A percentile compares a stretch with the other conserved stretches of the same genome.
Evolutionary conservation across 306 rosid genomes (phyloP).

Genomic region (Carpinus viminea): DNA sequence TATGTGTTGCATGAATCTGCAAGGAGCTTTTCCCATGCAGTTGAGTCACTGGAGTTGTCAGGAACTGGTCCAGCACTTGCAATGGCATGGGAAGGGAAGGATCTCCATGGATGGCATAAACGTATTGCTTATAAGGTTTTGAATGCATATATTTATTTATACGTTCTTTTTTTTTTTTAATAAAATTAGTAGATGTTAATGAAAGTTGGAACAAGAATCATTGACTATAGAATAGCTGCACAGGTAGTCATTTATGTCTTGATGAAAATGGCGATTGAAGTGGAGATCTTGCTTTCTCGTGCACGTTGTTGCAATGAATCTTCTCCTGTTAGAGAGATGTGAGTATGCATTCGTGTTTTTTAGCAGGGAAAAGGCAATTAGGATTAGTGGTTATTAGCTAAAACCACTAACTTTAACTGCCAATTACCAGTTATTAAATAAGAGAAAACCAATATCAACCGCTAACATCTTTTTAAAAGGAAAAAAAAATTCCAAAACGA

Average conservation of each 20-base stretch:
- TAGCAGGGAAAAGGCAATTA: too few species aligned
- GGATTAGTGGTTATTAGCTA: too few species aligned
- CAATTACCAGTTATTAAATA: too few species aligned
- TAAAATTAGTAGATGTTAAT: constrained; percentile 7
- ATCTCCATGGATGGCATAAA: constrained; percentile 60
- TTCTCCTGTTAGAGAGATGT: constrained; percentile 64
- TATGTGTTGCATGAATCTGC: constrained; percentile 63
- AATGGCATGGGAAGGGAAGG: constrained; percentile 83
- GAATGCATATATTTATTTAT: too few species aligned
- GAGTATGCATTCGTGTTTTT: constrained; percentile 17
- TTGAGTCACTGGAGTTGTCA: constrained; percentile 50
- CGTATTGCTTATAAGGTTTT: constrained; percentile 57
- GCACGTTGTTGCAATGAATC: constrained; percentile 48
- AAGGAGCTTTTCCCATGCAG: constrained; percentile 58
- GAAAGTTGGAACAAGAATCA: constrained; percentile 13
- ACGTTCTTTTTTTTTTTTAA: background rate
- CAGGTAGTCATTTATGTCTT: constrained; percentile 68
- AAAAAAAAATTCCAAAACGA: too few species aligned
- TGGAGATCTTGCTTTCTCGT: constrained; percentile 64
- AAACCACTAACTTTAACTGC: too few species aligned
- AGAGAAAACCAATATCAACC: too few species aligned
- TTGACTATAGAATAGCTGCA: constrained; percentile 14
- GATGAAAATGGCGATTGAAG: constrained; percentile 62
- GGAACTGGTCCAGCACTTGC: constrained; percentile 57
- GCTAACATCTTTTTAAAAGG: too few species aligned